A percentile compares a stretch with the other conserved stretches of the same genome.
These are phyloP conservation scores for Hygrophoropsis aurantiaca DNA, from an alignment of 768 basidiomycete species.

Conservation along the genomic window DNA sequence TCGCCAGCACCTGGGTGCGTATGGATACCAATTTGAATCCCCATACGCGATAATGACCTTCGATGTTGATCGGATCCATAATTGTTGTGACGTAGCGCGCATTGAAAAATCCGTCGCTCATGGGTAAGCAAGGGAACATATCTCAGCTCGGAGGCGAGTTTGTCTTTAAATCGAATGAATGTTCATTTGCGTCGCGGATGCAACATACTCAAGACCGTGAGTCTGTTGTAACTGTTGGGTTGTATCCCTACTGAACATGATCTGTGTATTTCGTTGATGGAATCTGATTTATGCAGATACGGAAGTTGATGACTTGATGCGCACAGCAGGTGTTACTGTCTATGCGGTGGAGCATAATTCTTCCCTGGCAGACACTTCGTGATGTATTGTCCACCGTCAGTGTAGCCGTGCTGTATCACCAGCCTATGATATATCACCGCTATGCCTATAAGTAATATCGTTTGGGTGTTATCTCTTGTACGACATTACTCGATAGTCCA, in stretches of 20 bases:
- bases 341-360: no score
- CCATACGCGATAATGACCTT: not conserved
- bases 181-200: constrained; percentile 58
- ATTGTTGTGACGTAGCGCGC: constrained; percentile 28
- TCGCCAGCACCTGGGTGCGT: constrained; percentile 48
- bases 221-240: constrained; percentile 3
- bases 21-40: not conserved
- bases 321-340: no score
- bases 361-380: no score
- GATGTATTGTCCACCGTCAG: no score
- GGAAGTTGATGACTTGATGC: no score
- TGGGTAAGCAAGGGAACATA: constrained; percentile 66
- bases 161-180: constrained; percentile 57
- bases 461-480: no score
- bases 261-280: not conserved
- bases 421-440: no score
- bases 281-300: no score
- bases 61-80: constrained; percentile 10
- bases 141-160: constrained; percentile 66
- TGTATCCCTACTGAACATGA: not conserved
- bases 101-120: constrained; percentile 40
- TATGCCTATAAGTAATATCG: no score
- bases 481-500: no score
- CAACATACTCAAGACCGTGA: constrained; percentile 59
- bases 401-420: no score